Percentiles rank a stretch among this genome's conserved stretches.
Conservation (phyloP, 2,329 filamentous ascomycete species). For the Amphichorda felina region DNA sequence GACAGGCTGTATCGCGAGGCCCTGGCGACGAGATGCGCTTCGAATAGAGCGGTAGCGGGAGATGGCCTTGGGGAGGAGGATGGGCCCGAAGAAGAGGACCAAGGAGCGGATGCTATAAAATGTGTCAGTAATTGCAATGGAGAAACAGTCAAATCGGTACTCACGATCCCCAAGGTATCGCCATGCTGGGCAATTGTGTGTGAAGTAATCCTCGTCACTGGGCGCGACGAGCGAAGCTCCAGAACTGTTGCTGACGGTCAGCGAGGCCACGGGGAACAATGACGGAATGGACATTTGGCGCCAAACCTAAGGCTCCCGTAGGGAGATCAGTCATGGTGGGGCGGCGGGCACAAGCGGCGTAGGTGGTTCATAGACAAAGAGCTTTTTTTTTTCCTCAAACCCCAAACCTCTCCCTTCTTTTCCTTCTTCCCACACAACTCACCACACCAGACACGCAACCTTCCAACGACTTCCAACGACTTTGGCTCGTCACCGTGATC, state of each 20-base stretch:
- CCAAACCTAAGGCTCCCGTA: not conserved
- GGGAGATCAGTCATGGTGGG: too few relatives aligned
- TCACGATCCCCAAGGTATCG: slow-evolving; percentile 8
- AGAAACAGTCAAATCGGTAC: not conserved
- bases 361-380: too few relatives aligned
- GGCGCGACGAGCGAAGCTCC: too few relatives aligned
- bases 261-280: not conserved
- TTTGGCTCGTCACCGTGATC: not conserved
- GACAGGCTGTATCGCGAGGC: slow-evolving; percentile 41
- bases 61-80: slow-evolving; percentile 56
- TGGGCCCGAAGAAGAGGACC: slow-evolving; percentile 54
- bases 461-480: not conserved
- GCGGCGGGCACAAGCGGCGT: too few relatives aligned
- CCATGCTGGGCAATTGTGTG: slow-evolving; percentile 54
- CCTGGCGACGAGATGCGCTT: slow-evolving; percentile 27
- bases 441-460: too few relatives aligned
- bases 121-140: not conserved
- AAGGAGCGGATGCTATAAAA: slow-evolving; percentile 38
- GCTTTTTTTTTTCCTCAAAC: too few relatives aligned
- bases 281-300: not conserved
- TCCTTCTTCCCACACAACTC: not conserved
- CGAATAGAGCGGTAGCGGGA: slow-evolving; percentile 48
- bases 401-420: not conserved
- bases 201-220: not conserved
- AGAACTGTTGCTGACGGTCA: not conserved